phyloP scores from a whole-genome alignment of 2,329 filamentous ascomycete genomes.

The Tolypocladium paradoxum region DNA sequence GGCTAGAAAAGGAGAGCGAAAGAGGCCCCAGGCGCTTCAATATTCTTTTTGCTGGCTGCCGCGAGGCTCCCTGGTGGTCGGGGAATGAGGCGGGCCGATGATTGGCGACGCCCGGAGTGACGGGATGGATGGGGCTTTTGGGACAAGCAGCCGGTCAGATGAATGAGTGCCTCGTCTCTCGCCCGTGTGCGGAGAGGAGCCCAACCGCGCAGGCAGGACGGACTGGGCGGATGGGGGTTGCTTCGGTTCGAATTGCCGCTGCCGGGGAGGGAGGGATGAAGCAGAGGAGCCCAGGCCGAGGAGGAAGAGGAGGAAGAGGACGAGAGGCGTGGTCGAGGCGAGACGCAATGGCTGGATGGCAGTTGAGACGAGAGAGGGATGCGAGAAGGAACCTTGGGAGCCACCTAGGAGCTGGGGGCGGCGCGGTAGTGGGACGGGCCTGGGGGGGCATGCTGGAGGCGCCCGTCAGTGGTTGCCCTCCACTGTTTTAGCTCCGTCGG shows the following conservation, averaged over 20 bases:
- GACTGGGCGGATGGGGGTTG: neutral
- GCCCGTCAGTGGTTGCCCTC: neutral
- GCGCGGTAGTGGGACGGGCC: neutral
- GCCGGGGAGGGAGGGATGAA: neutral
- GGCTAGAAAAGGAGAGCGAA: neutral
- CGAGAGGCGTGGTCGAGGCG: neutral
- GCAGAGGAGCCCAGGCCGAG: neutral
- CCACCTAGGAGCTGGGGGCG: neutral
- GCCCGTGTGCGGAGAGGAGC: neutral
- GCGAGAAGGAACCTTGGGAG: neutral
- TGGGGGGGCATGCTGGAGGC: neutral
- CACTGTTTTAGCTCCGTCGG: too few relatives aligned
- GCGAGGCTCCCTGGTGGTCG: neutral
- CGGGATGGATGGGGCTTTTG: constrained; percentile 1
- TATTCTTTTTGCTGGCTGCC: neutral
- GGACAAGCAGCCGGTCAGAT: neutral
- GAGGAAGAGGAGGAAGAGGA: neutral
- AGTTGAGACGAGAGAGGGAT: neutral
- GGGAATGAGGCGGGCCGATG: neutral
- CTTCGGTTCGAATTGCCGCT: neutral
- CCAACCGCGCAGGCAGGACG: neutral
- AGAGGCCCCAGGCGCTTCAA: neutral
- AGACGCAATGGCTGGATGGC: neutral
- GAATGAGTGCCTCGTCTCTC: neutral
- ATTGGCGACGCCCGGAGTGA: constrained; percentile 3